phyloP scores from a whole-genome alignment of 1,139 yeast species.

The Groenewaldozyma sp. region DNA sequence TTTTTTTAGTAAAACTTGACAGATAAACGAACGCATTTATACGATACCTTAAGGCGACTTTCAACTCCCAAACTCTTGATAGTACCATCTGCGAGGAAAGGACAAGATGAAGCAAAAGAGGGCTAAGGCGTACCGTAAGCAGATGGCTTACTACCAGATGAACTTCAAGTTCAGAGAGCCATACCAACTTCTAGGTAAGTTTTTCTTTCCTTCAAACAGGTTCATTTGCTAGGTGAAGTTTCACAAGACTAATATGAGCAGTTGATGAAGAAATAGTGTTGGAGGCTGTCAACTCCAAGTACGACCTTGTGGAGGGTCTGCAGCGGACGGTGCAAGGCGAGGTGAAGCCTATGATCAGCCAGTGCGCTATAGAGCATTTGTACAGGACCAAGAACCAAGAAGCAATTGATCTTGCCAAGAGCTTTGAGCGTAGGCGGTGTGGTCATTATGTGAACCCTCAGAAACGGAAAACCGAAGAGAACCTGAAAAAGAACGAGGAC shows the following conservation, averaged over 20 bases:
- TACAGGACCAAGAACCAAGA: constrained; percentile 61
- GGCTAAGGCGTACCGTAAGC: constrained; percentile 89
- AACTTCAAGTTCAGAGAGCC: constrained; percentile 92
- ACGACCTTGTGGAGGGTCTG: constrained; percentile 69
- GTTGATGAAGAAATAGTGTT: constrained; percentile 73
- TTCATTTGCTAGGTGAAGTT: too few species aligned
- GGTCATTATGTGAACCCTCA: constrained; percentile 28
- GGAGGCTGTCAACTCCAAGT: constrained; percentile 56
- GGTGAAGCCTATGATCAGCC: constrained; percentile 89
- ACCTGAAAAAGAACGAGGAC: constrained; percentile 3
- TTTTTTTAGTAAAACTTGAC: too few species aligned
- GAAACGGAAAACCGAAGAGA: constrained; percentile 5
- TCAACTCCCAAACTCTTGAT: too few species aligned
- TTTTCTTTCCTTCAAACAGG: too few species aligned
- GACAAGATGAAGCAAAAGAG: constrained; percentile 89
- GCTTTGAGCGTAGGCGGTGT: constrained; percentile 71
- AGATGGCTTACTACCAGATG: constrained; percentile 72
- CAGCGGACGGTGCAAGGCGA: constrained; percentile 76
- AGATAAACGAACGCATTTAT: too few species aligned
- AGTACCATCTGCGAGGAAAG: too few species aligned
- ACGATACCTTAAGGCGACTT: too few species aligned
- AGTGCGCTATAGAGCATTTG: constrained; percentile 84
- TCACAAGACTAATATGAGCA: constrained; percentile 18
- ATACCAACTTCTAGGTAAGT: constrained; percentile 51
- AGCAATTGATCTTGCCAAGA: constrained; percentile 72